These are phyloP conservation scores for Blastomyces gilchristii DNA, from an alignment of 2,329 filamentous ascomycete species.

Conservation along the genomic window DNA sequence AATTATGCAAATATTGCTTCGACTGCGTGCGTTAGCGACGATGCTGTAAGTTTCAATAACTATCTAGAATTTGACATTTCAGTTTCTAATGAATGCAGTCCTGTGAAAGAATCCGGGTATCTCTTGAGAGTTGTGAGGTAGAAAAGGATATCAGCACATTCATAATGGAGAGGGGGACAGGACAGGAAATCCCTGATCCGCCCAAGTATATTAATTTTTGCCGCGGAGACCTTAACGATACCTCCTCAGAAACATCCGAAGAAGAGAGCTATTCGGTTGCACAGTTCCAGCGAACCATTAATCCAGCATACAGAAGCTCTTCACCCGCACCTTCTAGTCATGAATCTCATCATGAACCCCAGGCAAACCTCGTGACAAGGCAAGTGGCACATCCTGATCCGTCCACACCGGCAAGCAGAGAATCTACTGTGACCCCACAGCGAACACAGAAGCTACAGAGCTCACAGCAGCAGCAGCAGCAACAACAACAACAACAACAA, in stretches of 20 bases:
- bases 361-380: slow-evolving; percentile 60
- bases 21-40: slow-evolving; percentile 94
- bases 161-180: slow-evolving; percentile 80
- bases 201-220: slow-evolving; percentile 99
- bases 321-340: slow-evolving; percentile 91
- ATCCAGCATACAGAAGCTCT: slow-evolving; percentile 88
- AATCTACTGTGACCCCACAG: slow-evolving; percentile 45
- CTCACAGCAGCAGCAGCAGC: slow-evolving; percentile 1
- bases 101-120: slow-evolving; percentile 90
- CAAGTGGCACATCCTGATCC: slow-evolving; percentile 44
- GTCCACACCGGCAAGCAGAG: slow-evolving; percentile 38
- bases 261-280: slow-evolving; percentile 92
- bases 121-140: slow-evolving; percentile 90
- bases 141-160: slow-evolving; percentile 87
- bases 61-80: neutral
- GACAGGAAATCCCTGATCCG: slow-evolving; percentile 92
- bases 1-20: slow-evolving; percentile 95
- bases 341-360: slow-evolving; percentile 82
- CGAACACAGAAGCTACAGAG: slow-evolving; percentile 23
- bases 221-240: slow-evolving; percentile 72
- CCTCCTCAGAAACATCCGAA: slow-evolving; percentile 70
- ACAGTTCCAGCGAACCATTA: slow-evolving; percentile 89
- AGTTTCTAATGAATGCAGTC: slow-evolving; percentile 39
- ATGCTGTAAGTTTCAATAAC: slow-evolving; percentile 47
- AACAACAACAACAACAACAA: neutral